Evolutionary conservation across 1,284 basidiomycete species (phyloP).

Genomic region (Rugosomyces carneus): DNA sequence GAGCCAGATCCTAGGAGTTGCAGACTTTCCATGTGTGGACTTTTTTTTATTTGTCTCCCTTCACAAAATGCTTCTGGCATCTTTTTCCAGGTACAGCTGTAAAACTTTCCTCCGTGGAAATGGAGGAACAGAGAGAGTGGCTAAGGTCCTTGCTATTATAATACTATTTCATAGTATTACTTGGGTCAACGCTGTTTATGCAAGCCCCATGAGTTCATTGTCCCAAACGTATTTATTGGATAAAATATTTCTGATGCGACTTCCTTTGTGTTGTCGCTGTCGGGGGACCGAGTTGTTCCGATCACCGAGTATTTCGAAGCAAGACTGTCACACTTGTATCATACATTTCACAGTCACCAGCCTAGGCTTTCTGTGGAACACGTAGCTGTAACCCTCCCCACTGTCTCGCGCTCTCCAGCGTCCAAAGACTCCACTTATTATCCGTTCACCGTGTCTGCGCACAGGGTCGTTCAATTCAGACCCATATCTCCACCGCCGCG

Average conservation of each 20-base stretch:
- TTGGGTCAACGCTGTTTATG: slow-evolving; percentile 1
- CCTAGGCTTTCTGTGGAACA: not conserved
- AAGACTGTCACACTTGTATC: slow-evolving; percentile 8
- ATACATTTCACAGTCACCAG: slow-evolving; percentile 1
- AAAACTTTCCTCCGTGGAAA: slow-evolving; percentile 22
- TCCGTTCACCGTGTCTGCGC: slow-evolving; percentile 4
- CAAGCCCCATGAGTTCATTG: not conserved
- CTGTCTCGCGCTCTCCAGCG: not conserved
- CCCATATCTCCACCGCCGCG: slow-evolving; percentile 29
- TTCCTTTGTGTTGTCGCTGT: slow-evolving; percentile 17
- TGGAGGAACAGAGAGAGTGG: slow-evolving; percentile 1
- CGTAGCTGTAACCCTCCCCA: not conserved
- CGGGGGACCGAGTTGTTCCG: slow-evolving; percentile 31
- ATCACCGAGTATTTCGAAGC: slow-evolving; percentile 22
- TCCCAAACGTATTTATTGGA: slow-evolving; percentile 7
- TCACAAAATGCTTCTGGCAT: slow-evolving; percentile 24
- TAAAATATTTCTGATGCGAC: slow-evolving; percentile 18
- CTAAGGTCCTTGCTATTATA: not conserved
- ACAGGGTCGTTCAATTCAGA: slow-evolving; percentile 3
- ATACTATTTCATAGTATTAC: not conserved
- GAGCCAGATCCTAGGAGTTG: slow-evolving; percentile 35
- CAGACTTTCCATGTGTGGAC: slow-evolving; percentile 29
- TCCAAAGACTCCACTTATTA: slow-evolving; percentile 10
- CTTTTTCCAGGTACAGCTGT: slow-evolving; percentile 31
- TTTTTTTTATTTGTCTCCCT: slow-evolving; percentile 28